Evolutionary conservation across 495 filamentous ascomycete species (phyloP).

Genomic region (Penicillium odoratum): DNA sequence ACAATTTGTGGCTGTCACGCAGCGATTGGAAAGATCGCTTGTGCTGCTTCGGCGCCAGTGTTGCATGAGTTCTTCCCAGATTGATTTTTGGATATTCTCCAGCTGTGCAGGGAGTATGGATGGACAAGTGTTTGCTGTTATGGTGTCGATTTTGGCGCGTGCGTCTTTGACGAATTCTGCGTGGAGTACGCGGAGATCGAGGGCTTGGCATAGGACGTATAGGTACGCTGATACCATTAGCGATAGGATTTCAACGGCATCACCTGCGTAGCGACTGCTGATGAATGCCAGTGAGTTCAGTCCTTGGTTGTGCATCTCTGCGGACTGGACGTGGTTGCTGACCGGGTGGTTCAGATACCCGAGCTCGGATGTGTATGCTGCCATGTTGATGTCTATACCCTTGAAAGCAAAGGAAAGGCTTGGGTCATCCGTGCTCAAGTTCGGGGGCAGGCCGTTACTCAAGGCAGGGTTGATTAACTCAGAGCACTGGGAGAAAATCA

Average conservation of each 20-base stretch:
- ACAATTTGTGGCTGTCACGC: not conserved
- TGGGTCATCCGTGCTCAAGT: conserved; percentile 57
- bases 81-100: not conserved
- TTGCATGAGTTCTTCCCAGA: not conserved
- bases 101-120: not conserved
- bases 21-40: not conserved
- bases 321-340: conserved; percentile 48
- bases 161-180: not conserved
- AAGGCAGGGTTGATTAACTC: conserved; percentile 57
- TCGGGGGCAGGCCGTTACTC: conserved; percentile 59
- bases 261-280: conserved; percentile 50
- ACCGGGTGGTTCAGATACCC: conserved; percentile 51
- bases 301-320: conserved; percentile 57
- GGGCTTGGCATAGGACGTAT: conserved; percentile 43
- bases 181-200: not conserved
- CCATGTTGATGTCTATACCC: conserved; percentile 62
- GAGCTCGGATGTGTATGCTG: conserved; percentile 60
- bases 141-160: not conserved
- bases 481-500: conserved; percentile 56
- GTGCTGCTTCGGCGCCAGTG: not conserved
- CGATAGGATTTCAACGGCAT: conserved; percentile 54
- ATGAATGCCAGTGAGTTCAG: conserved; percentile 58
- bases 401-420: conserved; percentile 55
- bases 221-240: conserved; percentile 52
- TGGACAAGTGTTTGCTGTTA: not conserved